phyloP scores from a whole-genome alignment of 371 early-diverging fungal species.

The Syncephalastrum sp. region DNA sequence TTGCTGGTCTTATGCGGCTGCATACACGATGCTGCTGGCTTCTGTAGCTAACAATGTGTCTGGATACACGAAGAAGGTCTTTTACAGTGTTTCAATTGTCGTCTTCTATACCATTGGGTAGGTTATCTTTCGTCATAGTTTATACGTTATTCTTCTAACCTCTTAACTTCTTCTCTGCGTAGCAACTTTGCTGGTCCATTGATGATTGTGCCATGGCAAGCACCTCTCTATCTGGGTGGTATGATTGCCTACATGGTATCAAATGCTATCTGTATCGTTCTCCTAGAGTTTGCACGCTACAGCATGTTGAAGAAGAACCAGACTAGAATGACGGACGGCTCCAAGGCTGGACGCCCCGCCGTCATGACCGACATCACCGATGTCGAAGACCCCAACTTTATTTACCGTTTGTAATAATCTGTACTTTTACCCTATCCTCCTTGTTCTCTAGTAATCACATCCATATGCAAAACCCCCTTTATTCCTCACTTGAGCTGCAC shows the following conservation, averaged over 20 bases:
- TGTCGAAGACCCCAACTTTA: constrained; percentile 24
- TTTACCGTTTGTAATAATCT: constrained; percentile 19
- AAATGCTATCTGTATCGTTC: constrained; percentile 17
- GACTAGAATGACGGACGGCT: constrained; percentile 7
- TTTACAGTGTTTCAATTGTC: constrained; percentile 21
- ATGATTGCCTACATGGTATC: constrained; percentile 30
- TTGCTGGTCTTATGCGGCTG: constrained; percentile 25
- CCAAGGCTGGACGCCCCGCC: constrained; percentile 1
- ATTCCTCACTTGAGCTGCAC: too few species aligned
- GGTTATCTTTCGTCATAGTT: background rate
- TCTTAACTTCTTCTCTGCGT: background rate
- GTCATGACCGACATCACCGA: constrained; percentile 21
- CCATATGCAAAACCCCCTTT: too few species aligned
- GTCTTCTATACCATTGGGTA: constrained; percentile 23
- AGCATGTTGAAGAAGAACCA: constrained; percentile 22
- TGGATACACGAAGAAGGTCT: constrained; percentile 36
- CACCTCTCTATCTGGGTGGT: constrained; percentile 34
- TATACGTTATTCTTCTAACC: background rate
- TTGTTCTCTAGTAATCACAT: too few species aligned
- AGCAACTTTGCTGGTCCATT: constrained; percentile 32
- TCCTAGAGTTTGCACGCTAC: constrained; percentile 20
- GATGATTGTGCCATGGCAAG: constrained; percentile 24
- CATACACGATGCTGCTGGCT: constrained; percentile 22
- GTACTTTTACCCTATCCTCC: background rate
- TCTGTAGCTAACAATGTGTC: constrained; percentile 31